phyloP scores from a whole-genome alignment of 2,329 filamentous ascomycete species.

The Apiospora saccharicola region DNA sequence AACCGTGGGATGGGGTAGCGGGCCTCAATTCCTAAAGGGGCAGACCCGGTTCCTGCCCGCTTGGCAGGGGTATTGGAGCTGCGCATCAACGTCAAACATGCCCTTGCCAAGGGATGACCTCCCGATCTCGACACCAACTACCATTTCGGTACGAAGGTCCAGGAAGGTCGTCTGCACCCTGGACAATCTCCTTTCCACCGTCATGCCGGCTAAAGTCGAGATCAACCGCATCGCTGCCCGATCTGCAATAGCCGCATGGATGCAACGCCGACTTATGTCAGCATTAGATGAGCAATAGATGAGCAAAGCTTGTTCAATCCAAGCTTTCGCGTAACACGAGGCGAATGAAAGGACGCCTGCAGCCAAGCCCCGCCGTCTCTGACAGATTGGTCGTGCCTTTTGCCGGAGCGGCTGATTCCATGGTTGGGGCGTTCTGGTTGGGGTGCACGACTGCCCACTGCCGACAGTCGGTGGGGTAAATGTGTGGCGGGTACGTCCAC shows the following conservation, averaged over 20 bases:
- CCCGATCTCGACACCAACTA: background rate
- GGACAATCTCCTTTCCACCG: background rate
- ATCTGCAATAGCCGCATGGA: background rate
- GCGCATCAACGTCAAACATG: background rate
- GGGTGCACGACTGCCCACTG: background rate
- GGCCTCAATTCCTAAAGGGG: background rate
- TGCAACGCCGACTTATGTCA: background rate
- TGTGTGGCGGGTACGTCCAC: background rate
- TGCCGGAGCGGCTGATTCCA: background rate
- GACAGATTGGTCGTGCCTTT: background rate
- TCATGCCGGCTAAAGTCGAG: conserved; percentile 7
- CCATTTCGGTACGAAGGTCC: background rate
- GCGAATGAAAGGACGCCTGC: conserved; percentile 4
- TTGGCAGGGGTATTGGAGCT: background rate
- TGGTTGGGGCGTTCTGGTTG: background rate
- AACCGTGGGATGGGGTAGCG: background rate
- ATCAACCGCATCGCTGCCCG: background rate
- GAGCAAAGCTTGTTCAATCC: conserved; percentile 11
- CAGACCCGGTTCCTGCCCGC: background rate
- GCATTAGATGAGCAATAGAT: background rate
- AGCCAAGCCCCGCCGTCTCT: background rate
- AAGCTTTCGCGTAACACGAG: background rate
- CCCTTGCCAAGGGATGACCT: background rate
- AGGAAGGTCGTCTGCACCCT: background rate
- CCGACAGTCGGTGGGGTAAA: background rate